phyloP scores from a whole-genome alignment of 1,284 basidiomycete genomes.

The Ustilago sp. region DNA sequence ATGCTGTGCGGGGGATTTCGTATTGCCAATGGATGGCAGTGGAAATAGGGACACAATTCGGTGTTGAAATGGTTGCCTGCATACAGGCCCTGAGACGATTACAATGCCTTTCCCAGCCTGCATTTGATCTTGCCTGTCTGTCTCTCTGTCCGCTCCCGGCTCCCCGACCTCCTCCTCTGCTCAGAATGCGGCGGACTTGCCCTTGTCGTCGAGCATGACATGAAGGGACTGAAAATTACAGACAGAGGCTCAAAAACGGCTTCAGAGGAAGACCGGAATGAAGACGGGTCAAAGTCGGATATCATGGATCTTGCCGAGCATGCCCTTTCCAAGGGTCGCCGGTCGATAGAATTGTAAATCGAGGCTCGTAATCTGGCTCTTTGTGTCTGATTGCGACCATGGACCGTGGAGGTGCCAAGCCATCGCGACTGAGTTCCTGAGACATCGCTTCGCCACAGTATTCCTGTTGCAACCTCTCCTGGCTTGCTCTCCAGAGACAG shows the following conservation, averaged over 20 bases:
- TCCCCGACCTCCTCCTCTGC: no score
- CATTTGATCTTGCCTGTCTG: no score
- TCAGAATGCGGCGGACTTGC: neutral
- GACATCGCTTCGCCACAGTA: neutral
- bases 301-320: neutral
- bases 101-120: no score
- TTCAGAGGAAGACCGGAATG: neutral
- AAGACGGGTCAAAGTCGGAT: neutral
- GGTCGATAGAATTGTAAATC: neutral
- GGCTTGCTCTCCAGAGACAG: neutral
- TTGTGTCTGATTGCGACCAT: constrained; percentile 19
- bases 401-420: constrained; percentile 10
- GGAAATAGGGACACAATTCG: no score
- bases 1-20: no score
- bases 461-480: constrained; percentile 5
- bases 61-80: no score
- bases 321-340: neutral
- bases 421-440: neutral
- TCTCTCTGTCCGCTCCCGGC: neutral
- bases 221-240: neutral
- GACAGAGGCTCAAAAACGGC: neutral
- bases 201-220: neutral
- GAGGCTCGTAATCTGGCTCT: neutral
- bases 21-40: no score
- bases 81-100: no score